A percentile compares a stretch with the other conserved stretches of the same genome.
Evolutionary conservation across 1,139 yeast genomes (phyloP).

Genomic region (Suhomyces wounanorum): DNA sequence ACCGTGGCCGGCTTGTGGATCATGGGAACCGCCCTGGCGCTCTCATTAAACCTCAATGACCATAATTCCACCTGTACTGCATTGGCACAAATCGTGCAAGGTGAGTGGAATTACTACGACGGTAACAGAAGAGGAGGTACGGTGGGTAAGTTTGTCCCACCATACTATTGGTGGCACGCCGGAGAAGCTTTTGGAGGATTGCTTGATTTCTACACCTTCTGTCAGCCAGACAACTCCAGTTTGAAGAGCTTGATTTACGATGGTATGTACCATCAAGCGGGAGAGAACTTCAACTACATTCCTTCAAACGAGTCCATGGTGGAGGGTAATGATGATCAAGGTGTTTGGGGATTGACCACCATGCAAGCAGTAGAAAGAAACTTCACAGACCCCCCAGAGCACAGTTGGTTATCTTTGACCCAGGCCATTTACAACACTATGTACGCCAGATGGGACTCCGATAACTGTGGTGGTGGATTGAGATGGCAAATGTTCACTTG

Average conservation of each 20-base stretch:
- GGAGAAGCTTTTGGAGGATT: conserved; percentile 69
- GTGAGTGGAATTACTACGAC: conserved; percentile 60
- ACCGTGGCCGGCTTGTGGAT: conserved; percentile 4
- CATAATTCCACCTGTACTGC: conserved; percentile 51
- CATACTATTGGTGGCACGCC: conserved; percentile 76
- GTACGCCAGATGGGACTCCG: conserved; percentile 83
- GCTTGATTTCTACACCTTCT: conserved; percentile 52
- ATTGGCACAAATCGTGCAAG: conserved; percentile 47
- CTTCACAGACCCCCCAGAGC: conserved; percentile 50
- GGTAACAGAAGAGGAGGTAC: conserved; percentile 57
- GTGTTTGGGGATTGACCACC: conserved; percentile 66
- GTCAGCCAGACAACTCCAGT: conserved; percentile 46
- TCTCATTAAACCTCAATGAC: conserved; percentile 24
- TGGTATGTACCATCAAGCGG: conserved; percentile 55
- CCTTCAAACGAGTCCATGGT: conserved; percentile 62
- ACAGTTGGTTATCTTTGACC: conserved; percentile 73
- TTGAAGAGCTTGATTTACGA: conserved; percentile 41
- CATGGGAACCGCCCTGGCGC: conserved; percentile 15
- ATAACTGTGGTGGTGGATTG: conserved; percentile 79
- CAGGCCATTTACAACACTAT: conserved; percentile 88
- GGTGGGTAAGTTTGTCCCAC: conserved; percentile 58
- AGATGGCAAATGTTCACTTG: conserved; percentile 97
- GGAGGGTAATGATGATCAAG: conserved; percentile 75
- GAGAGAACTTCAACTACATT: conserved; percentile 52
- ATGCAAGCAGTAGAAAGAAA: conserved; percentile 65